These are phyloP conservation scores for Colletotrichum sp. DNA, from an alignment of 2,329 filamentous ascomycete species.

Conservation along the genomic window DNA sequence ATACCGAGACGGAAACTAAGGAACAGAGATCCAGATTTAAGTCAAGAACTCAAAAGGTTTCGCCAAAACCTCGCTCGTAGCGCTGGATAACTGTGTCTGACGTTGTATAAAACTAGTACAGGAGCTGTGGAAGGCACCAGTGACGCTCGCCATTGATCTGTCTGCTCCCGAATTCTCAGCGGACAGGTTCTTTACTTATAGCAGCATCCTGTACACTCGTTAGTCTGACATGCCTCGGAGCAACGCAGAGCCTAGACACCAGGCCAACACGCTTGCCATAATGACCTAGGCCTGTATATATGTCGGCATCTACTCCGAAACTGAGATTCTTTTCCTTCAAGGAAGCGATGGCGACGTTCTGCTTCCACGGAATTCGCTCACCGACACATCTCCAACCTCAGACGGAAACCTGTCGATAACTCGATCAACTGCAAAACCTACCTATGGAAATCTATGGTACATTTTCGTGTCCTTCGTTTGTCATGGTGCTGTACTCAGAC, in stretches of 20 bases:
- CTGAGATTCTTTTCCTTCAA: background rate
- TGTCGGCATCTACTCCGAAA: fast-evolving
- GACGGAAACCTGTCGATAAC: background rate
- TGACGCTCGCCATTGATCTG: background rate
- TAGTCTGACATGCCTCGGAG: background rate
- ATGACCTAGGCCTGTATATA: background rate
- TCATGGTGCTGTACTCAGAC: background rate
- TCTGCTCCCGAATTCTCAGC: background rate
- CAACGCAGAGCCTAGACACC: background rate
- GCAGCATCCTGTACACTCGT: fast-evolving
- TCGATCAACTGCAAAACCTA: background rate
- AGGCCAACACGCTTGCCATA: background rate
- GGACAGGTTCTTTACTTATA: background rate
- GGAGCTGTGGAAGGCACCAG: too few species aligned
- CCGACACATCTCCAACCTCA: fast-evolving
- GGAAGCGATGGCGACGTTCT: background rate
- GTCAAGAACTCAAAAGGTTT: background rate
- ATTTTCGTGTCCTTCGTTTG: too few species aligned
- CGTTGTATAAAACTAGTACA: too few species aligned
- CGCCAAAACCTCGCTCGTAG: background rate
- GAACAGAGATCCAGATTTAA: background rate
- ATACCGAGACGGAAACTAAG: background rate
- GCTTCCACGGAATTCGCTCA: background rate
- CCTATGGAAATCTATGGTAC: too few species aligned
- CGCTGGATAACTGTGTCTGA: background rate